phyloP scores from a whole-genome alignment of 768 basidiomycete genomes.

The Lactarius psammicola region DNA sequence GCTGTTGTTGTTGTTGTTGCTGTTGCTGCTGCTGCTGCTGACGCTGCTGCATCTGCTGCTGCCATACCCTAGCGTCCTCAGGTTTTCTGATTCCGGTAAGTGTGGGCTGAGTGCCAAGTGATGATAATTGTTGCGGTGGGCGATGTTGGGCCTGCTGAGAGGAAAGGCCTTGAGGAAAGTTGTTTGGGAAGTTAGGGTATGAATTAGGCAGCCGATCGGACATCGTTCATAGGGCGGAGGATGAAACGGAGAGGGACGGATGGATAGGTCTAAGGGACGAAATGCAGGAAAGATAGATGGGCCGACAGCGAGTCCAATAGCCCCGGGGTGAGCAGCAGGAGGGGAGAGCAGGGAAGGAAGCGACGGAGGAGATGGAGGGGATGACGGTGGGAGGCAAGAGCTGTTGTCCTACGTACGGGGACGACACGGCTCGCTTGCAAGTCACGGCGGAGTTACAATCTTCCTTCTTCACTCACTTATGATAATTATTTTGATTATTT shows the following conservation, averaged over 20 bases:
- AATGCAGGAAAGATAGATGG: neutral
- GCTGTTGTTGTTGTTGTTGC: constrained; percentile 15
- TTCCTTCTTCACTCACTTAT: constrained; percentile 4
- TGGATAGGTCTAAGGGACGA: constrained; percentile 17
- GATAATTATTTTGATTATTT: constrained; percentile 10
- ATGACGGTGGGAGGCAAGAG: constrained; percentile 32
- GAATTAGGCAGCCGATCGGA: constrained; percentile 28
- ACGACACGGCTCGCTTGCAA: constrained; percentile 26
- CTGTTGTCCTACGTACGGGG: constrained; percentile 26
- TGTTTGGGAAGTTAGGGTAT: constrained; percentile 23
- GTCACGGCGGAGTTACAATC: constrained; percentile 28
- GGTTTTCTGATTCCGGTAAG: constrained; percentile 25
- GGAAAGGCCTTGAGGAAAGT: constrained; percentile 20
- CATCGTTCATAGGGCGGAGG: constrained; percentile 30
- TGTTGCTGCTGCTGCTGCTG: constrained; percentile 21
- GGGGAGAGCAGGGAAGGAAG: constrained; percentile 16
- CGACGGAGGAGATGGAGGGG: constrained; percentile 27
- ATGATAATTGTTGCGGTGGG: constrained; percentile 19
- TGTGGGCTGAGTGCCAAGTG: constrained; percentile 20
- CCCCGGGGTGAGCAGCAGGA: constrained; percentile 19
- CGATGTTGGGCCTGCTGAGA: constrained; percentile 27
- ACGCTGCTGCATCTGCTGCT: constrained; percentile 23
- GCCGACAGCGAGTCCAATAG: constrained; percentile 1
- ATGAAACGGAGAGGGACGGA: constrained; percentile 18
- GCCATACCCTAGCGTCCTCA: constrained; percentile 22